Percentiles rank a stretch among this genome's conserved stretches.
Evolutionary conservation across 345 rosid genomes (phyloP).

Genomic region (Euphorbia tirucalli): DNA sequence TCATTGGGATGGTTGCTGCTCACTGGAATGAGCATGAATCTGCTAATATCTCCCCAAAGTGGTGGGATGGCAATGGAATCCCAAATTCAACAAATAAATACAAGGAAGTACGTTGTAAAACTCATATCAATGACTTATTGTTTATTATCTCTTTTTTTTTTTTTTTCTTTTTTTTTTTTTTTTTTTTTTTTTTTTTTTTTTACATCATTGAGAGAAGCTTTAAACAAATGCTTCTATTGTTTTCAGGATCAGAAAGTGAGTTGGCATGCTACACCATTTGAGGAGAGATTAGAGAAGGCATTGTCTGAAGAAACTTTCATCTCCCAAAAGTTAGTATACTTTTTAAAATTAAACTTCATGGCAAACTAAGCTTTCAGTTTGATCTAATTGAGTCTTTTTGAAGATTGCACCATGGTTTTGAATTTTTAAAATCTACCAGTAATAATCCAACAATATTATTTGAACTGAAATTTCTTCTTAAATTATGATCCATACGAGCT

Average conservation of each 20-base stretch:
- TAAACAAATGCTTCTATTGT: constrained; percentile 10
- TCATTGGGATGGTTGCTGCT: constrained; percentile 84
- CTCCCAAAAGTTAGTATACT: constrained; percentile 47
- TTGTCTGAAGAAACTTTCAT: constrained; percentile 58
- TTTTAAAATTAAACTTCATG: background rate
- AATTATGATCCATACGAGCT: background rate
- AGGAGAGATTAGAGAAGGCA: constrained; percentile 95
- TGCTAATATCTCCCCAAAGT: constrained; percentile 55
- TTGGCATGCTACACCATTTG: constrained; percentile 99
- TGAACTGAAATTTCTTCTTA: background rate
- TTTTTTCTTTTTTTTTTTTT: background rate
- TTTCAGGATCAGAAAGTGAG: constrained; percentile 92
- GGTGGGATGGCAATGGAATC: constrained; percentile 99
- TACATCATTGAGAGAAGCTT: background rate
- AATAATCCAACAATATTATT: background rate
- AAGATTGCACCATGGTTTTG: no score
- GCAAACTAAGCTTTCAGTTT: background rate
- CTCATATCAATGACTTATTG: background rate
- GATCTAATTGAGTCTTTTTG: no score
- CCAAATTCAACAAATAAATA: constrained; percentile 94
- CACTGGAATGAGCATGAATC: constrained; percentile 75
- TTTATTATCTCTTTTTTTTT: background rate
- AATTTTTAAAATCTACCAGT: no score
- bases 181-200: background rate
- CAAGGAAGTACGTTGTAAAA: constrained; percentile 61